phyloP scores from a whole-genome alignment of 1,139 yeast genomes.

The Geotrichum cucujoidarum region DNA sequence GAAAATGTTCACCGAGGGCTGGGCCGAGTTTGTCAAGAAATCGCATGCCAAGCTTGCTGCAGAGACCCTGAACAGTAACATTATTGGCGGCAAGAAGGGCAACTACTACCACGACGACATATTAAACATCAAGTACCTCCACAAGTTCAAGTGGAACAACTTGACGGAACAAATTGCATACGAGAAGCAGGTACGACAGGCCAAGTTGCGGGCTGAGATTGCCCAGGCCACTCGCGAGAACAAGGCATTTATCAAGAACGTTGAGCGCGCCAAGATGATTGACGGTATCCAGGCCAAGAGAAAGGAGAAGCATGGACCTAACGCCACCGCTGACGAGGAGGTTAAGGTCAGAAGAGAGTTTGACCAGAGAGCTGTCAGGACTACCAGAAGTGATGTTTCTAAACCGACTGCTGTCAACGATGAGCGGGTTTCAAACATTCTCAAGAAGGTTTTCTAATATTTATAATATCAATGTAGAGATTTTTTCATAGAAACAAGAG shows the following conservation, averaged over 20 bases:
- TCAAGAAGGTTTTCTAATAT: conserved; percentile 24
- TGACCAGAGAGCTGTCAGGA: conserved; percentile 30
- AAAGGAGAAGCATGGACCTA: conserved; percentile 20
- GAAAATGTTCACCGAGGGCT: conserved; percentile 84
- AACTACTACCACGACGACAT: conserved; percentile 94
- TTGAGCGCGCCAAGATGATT: conserved; percentile 81
- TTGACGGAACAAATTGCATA: conserved; percentile 88
- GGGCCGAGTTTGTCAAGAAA: conserved; percentile 89
- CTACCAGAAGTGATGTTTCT: conserved; percentile 24
- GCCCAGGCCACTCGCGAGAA: conserved; percentile 85
- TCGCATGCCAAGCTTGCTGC: conserved; percentile 88
- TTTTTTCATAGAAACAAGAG: neutral
- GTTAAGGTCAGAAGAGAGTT: conserved; percentile 29
- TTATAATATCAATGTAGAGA: neutral
- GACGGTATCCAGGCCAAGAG: conserved; percentile 58
- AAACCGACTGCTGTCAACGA: conserved; percentile 18
- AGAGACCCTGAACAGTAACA: conserved; percentile 78
- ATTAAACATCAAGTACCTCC: conserved; percentile 79
- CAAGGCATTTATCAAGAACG: conserved; percentile 74
- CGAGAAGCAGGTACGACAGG: conserved; percentile 84
- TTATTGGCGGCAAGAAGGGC: conserved; percentile 86
- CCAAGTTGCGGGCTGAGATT: conserved; percentile 80
- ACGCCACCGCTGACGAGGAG: conserved; percentile 47
- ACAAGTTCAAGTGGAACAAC: conserved; percentile 93
- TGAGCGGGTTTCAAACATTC: conserved; percentile 22